Evolutionary conservation across 2,329 filamentous ascomycete species (phyloP).

Genomic region (Periconia sp.): DNA sequence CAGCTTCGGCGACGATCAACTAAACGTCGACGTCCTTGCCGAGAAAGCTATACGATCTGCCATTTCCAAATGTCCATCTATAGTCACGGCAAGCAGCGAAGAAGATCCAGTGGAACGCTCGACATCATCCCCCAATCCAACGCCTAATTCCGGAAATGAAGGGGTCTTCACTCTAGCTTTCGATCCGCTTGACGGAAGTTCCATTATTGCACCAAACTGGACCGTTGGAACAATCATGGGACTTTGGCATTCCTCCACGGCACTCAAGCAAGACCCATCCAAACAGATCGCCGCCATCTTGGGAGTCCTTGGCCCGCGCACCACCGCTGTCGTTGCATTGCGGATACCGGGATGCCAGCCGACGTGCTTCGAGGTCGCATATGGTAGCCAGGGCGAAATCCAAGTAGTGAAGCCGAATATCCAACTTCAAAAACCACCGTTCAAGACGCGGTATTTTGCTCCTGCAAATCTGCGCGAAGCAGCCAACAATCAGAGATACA

Average conservation of each 20-base stretch:
- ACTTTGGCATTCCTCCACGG: constrained; percentile 49
- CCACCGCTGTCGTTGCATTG: constrained; percentile 56
- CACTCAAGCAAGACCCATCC: constrained; percentile 21
- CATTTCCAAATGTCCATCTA: constrained; percentile 55
- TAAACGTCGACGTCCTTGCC: constrained; percentile 60
- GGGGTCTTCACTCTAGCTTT: constrained; percentile 63
- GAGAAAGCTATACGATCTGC: constrained; percentile 59
- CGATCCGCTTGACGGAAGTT: constrained; percentile 65
- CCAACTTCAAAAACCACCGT: constrained; percentile 41
- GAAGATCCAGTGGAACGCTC: constrained; percentile 59
- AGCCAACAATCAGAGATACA: constrained; percentile 54
- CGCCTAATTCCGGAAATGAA: constrained; percentile 5
- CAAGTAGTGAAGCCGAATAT: constrained; percentile 49
- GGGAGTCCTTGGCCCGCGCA: constrained; percentile 37
- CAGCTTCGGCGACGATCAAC: constrained; percentile 59
- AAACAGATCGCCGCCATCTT: constrained; percentile 38
- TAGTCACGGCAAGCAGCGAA: constrained; percentile 63
- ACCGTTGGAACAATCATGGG: constrained; percentile 59
- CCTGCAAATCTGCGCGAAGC: constrained; percentile 64
- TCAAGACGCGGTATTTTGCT: constrained; percentile 61
- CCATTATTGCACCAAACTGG: constrained; percentile 52
- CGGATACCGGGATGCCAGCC: constrained; percentile 46
- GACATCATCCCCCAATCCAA: constrained; percentile 5
- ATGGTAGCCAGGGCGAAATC: constrained; percentile 29
- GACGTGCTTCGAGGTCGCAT: constrained; percentile 56